Evolutionary conservation across 1,284 basidiomycete genomes (phyloP).

Genomic region (Kwoniella shivajii): DNA sequence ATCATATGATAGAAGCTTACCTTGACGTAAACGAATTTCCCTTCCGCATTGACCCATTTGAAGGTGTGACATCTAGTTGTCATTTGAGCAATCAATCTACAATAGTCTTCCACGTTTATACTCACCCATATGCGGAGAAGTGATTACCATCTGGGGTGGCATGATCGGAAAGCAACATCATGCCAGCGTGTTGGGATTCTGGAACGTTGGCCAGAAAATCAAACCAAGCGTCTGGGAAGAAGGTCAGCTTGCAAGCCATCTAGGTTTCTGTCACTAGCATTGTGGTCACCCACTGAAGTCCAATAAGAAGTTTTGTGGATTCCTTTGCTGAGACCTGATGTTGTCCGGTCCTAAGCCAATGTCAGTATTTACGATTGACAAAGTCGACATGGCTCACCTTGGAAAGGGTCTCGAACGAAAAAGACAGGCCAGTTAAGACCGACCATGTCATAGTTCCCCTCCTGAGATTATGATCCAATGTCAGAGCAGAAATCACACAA

Average conservation of each 20-base stretch:
- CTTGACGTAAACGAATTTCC: constrained; percentile 34
- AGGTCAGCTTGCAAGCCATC: constrained; percentile 7
- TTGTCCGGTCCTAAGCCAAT: constrained; percentile 34
- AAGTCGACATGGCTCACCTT: constrained; percentile 1
- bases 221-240: constrained; percentile 43
- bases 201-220: constrained; percentile 51
- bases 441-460: constrained; percentile 47
- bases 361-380: not conserved
- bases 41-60: constrained; percentile 33
- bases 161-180: constrained; percentile 47
- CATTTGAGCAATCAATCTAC: not conserved
- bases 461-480: constrained; percentile 10
- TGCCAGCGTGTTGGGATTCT: constrained; percentile 46
- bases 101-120: not conserved
- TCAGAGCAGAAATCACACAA: not conserved
- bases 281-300: constrained; percentile 32
- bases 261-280: not conserved
- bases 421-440: constrained; percentile 45
- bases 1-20: constrained; percentile 7
- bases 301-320: constrained; percentile 41
- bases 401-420: constrained; percentile 43
- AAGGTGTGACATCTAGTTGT: constrained; percentile 32
- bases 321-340: constrained; percentile 49
- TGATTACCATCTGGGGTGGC: constrained; percentile 44
- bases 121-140: constrained; percentile 39